Evolutionary conservation across 31 red algal species (phyloP), one percentile per base, ranked within the genome.

Genomic region (Odonthalia washingtoniensis): DNA sequence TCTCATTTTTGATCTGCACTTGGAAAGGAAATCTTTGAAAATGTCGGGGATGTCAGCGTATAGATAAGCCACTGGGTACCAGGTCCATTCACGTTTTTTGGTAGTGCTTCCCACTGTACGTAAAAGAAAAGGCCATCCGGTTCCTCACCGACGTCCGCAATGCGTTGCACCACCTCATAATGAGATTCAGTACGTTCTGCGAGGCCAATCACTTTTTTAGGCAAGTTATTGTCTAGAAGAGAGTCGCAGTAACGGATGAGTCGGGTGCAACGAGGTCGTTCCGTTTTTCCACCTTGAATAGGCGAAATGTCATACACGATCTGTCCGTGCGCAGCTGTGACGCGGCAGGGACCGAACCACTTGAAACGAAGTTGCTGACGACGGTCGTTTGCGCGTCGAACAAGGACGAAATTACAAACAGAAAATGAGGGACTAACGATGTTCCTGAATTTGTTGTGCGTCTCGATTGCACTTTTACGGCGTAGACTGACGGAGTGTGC

Each of bases 351-450:
- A n/a, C n/a, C n/a, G n/a, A n/a, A n/a, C n/a, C n/a, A n/a, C 5
- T 3, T 3, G 17, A 4, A 76, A 3, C 5, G 72, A 44, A 39
- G 72, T 5, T 83, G 68, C 36, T 83, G 66, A 14, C 80, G 27
- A 18, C 80, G 80, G 72, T 83, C 61, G 35, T 74, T 73, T 9
- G 80, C 62, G 66, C 64, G 80, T 4, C 80, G 62, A 17, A 83
- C 80, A 40, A 83, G 80, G 24, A 83, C 65, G 28, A 83, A 68
- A 37, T 74, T 65, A 9, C 80, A 17, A 31, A 75, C 65, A 43
- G 21, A 6, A 83, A 83, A 27, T 65, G n/a, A n/a, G n/a, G n/a
- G n/a, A n/a, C n/a, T n/a, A n/a, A n/a, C n/a, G n/a, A n/a, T n/a
- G n/a, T n/a, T n/a, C n/a, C n/a, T n/a, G n/a, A n/a, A n/a, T n/a